phyloP scores from a whole-genome alignment of 495 filamentous ascomycete species.

The Penicillium silybi region DNA sequence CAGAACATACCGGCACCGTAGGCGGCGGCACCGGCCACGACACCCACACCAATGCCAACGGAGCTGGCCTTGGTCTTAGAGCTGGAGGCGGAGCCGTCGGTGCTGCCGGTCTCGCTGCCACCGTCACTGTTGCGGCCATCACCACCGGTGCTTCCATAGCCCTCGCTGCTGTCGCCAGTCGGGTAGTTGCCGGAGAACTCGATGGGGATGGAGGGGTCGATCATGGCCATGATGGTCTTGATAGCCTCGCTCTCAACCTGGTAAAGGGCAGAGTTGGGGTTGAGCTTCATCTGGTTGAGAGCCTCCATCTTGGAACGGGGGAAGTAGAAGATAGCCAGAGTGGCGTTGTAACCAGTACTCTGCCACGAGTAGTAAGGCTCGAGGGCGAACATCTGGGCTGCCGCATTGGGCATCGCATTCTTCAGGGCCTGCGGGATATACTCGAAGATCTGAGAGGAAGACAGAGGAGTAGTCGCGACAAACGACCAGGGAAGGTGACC shows the following conservation, averaged over 20 bases:
- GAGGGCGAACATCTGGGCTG: constrained; percentile 64
- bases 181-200: constrained; percentile 51
- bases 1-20: constrained; percentile 99
- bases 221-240: constrained; percentile 66
- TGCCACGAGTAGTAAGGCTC: constrained; percentile 71
- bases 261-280: constrained; percentile 70
- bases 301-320: constrained; percentile 60
- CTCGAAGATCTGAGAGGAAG: constrained; percentile 82
- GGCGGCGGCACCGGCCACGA: constrained; percentile 74
- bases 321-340: constrained; percentile 71
- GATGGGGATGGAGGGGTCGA: constrained; percentile 82
- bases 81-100: constrained; percentile 46
- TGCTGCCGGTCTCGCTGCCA: constrained; percentile 28
- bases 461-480: constrained; percentile 63
- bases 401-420: constrained; percentile 49
- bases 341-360: constrained; percentile 75
- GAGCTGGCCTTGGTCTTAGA: constrained; percentile 63
- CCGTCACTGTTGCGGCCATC: constrained; percentile 23
- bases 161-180: constrained; percentile 21
- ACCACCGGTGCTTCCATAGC: constrained; percentile 8
- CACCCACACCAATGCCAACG: constrained; percentile 77
- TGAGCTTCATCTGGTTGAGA: constrained; percentile 60
- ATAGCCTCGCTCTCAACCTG: constrained; percentile 51
- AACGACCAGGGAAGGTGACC: constrained; percentile 77
- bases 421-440: constrained; percentile 71